Evolutionary conservation across 2,329 filamentous ascomycete genomes (phyloP), one percentile per base, ranked within the genome.

Genomic region (Calonectria leucothoes): DNA sequence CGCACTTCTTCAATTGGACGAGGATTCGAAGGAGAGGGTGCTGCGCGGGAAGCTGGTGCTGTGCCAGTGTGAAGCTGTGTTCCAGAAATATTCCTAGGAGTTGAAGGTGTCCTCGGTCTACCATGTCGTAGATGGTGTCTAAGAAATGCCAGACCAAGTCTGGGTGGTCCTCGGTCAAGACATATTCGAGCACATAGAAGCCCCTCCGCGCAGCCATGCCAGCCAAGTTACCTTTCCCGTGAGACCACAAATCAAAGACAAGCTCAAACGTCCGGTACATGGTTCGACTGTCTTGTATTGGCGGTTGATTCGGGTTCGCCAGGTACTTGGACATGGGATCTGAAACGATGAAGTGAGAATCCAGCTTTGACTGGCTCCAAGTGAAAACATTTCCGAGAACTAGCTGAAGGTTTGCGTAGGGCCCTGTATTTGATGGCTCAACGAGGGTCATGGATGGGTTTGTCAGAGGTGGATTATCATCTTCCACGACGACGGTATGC

Each of bases 241-340:
- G 78, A 29, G 76, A 80, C 83, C 83, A 85, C 14, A 85, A 77
- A 70, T 84, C 83, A 59, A 84, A 85, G 27, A 83, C 83, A 20
- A 85, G 78, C 71, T 85, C 83, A 67, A 85, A 85, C 1, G 82
- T 85, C 65, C 83, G 82, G 66, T 84, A 85, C 83, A 85, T 85
- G 59, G 83, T 85, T 37, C 83, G 83, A 64, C 83, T 85, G 68
- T 85, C 83, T 69, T 84, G 82, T 14, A 84, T 83, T 29, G 82
- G 83, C 12, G 83, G 83, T 12, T 79, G 80, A 35, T 82, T 82
- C 15, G 83, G 83, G 35, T 79, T 81, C 7, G 82, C 83, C 10
- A 85, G 77, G 55, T 85, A 85, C 42, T 75, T 78, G 3, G 82
- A 83, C 83, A 85, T 85, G 67, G 83, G 82, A 71, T 85, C 83